These are phyloP conservation scores for Talaromyces piceae DNA, from an alignment of 2,329 filamentous ascomycete species.

Conservation along the genomic window DNA sequence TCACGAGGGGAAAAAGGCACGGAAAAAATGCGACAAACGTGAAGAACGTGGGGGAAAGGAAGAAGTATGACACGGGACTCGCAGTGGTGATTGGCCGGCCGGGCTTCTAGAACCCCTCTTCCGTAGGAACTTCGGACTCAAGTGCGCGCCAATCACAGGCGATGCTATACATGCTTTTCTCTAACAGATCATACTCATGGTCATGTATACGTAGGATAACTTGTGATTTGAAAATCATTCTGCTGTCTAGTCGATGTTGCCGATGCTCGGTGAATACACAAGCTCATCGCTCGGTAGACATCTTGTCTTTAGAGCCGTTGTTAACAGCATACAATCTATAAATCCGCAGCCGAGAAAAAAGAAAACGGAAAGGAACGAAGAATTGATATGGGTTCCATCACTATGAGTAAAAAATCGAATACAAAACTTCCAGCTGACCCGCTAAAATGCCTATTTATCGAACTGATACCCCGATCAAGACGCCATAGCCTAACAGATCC, in stretches of 20 bases:
- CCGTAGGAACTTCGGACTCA: neutral
- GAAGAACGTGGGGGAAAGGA: neutral
- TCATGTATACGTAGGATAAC: too few species aligned
- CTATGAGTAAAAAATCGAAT: neutral
- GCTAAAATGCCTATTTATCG: slow-evolving; percentile 3
- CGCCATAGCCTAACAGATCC: neutral
- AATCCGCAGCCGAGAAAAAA: too few species aligned
- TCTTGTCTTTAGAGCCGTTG: too few species aligned
- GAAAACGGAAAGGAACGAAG: too few species aligned
- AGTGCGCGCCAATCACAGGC: neutral
- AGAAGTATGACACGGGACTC: neutral
- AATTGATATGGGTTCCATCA: neutral
- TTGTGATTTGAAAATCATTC: too few species aligned
- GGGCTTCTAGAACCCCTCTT: neutral
- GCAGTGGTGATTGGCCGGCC: neutral
- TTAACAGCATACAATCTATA: too few species aligned
- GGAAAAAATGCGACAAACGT: slow-evolving; percentile 1
- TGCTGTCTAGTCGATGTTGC: too few species aligned
- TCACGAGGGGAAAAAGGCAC: neutral
- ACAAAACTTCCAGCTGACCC: neutral
- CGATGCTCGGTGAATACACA: too few species aligned
- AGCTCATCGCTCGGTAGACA: too few species aligned
- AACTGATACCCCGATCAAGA: slow-evolving; percentile 3
- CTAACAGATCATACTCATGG: too few species aligned
- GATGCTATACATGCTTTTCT: neutral